These are phyloP conservation scores for Talaromyces atroroseus DNA, from an alignment of 2,329 filamentous ascomycete species.

Conservation along the genomic window DNA sequence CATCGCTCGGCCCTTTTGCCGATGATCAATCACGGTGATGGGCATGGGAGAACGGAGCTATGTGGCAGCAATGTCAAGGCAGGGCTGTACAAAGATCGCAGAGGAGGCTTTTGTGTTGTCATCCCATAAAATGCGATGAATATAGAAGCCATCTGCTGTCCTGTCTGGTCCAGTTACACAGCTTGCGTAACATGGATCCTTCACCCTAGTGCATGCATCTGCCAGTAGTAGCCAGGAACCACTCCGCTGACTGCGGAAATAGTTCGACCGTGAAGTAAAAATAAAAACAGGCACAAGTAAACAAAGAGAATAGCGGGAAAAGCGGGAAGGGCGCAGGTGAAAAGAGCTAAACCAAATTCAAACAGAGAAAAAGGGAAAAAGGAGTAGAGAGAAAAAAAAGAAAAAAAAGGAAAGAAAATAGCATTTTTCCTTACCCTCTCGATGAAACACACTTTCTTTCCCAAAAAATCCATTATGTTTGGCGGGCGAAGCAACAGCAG, in stretches of 20 bases:
- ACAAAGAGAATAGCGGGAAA: conserved; percentile 3
- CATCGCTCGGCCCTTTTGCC: conserved; percentile 12
- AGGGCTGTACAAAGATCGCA: no score
- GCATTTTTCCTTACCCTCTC: conserved; percentile 23
- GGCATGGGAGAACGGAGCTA: no score
- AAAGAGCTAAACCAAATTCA: not conserved
- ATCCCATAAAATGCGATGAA: not conserved
- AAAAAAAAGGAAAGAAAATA: conserved; percentile 1
- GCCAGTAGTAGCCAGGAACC: no score
- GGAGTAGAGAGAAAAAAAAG: not conserved
- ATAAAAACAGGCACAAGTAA: no score
- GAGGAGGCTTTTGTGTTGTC: no score
- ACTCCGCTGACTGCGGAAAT: no score
- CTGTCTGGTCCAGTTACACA: not conserved
- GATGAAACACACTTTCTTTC: conserved; percentile 19
- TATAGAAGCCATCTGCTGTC: not conserved
- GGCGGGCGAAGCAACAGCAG: conserved; percentile 18
- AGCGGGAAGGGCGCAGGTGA: not conserved
- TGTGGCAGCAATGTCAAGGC: no score
- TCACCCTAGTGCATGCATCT: not conserved
- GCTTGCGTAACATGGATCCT: conserved; percentile 3
- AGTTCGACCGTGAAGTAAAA: no score
- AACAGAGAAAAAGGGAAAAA: not conserved
- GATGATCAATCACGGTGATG: conserved; percentile 1
- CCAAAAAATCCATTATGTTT: conserved; percentile 18